phyloP scores from a whole-genome alignment of 305 asterid genomes.

The Fraxinus greggii region DNA sequence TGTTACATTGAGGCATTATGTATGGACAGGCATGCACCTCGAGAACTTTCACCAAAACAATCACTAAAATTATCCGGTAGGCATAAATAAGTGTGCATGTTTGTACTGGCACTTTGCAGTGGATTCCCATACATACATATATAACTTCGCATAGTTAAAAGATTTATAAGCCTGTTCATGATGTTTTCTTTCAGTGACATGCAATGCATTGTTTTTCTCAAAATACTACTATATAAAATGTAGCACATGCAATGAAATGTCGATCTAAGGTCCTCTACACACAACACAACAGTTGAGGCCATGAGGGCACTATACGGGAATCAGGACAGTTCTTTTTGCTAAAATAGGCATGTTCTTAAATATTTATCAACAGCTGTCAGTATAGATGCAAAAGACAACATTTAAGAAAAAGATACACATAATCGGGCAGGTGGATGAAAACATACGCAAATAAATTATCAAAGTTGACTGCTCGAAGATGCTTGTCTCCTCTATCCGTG shows the following conservation, averaged over 20 bases:
- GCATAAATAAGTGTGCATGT: neutral
- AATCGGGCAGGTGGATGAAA: slow-evolving; percentile 3
- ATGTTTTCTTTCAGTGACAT: neutral
- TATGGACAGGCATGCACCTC: neutral
- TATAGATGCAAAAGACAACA: neutral
- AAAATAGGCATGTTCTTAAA: neutral
- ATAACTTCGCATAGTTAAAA: neutral
- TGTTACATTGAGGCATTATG: neutral
- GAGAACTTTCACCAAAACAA: neutral
- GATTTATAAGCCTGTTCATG: neutral
- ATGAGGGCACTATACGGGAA: neutral
- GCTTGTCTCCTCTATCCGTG: slow-evolving; percentile 55
- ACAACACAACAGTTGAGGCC: neutral
- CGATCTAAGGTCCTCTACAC: neutral
- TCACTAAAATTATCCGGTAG: neutral
- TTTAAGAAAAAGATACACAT: neutral
- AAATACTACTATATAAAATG: neutral
- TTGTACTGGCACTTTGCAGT: neutral
- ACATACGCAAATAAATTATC: slow-evolving; percentile 77
- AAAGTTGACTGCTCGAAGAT: slow-evolving; percentile 73
- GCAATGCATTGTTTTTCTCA: neutral
- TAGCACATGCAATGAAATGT: slow-evolving; percentile 7
- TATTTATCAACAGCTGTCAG: neutral
- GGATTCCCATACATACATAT: neutral
- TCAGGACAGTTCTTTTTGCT: neutral